Evolutionary conservation across 1,284 basidiomycete genomes (phyloP).

Genomic region (Inonotus obliquus): DNA sequence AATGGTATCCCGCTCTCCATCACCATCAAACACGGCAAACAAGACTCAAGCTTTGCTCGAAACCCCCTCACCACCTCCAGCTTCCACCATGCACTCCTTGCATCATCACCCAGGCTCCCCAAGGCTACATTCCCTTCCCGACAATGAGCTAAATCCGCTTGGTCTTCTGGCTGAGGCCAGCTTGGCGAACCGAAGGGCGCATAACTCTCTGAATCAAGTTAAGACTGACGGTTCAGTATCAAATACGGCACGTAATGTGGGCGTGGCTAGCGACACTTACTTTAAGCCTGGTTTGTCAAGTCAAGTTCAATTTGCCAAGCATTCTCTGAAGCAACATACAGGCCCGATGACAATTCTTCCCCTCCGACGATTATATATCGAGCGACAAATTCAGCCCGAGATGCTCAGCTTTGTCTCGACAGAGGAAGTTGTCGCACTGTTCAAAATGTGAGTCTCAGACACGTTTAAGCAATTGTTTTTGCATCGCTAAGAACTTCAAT

Average conservation of each 20-base stretch:
- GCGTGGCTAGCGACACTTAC: constrained; percentile 88
- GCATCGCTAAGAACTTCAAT: constrained; percentile 15
- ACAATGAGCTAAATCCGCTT: constrained; percentile 86
- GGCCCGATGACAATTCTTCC: constrained; percentile 86
- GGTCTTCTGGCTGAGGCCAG: constrained; percentile 90
- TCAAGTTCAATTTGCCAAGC: not conserved
- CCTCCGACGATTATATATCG: constrained; percentile 82
- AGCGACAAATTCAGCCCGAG: constrained; percentile 85
- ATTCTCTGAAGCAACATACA: constrained; percentile 25
- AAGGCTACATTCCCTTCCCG: constrained; percentile 84
- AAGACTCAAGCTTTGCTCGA: constrained; percentile 58
- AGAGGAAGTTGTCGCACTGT: constrained; percentile 85
- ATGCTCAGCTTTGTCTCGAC: constrained; percentile 82
- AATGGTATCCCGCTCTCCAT: constrained; percentile 78
- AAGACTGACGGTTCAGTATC: constrained; percentile 4
- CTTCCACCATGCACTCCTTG: constrained; percentile 24
- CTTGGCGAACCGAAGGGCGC: constrained; percentile 74
- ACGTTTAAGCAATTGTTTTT: constrained; percentile 1
- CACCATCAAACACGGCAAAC: constrained; percentile 50
- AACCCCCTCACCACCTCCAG: constrained; percentile 50
- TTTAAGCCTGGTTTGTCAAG: constrained; percentile 82
- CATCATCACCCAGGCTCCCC: constrained; percentile 46
- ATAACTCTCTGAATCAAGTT: constrained; percentile 21
- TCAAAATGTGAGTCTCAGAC: constrained; percentile 71
- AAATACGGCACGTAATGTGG: constrained; percentile 43